phyloP scores from a whole-genome alignment of 139 green algal genomes.

The Chlamydomonas schloesseri region DNA sequence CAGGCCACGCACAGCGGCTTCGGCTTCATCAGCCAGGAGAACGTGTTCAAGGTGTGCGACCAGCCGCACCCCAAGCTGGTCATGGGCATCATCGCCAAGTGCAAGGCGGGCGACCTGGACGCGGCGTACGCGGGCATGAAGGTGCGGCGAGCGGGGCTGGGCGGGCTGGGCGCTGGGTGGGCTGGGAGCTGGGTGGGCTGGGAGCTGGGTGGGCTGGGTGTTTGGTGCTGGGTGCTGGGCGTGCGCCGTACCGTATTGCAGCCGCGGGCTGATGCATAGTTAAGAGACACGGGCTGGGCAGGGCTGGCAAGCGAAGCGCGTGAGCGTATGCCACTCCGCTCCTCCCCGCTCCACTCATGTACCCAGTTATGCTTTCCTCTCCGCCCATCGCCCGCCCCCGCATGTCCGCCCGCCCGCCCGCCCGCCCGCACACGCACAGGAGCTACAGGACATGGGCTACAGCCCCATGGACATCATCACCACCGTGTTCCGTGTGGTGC shows the following conservation, averaged over 20 bases:
- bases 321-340: too few relatives aligned
- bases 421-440: slow-evolving; percentile 43
- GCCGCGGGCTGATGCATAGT: too few relatives aligned
- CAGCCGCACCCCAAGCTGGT: slow-evolving; percentile 97
- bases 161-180: too few relatives aligned
- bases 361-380: too few relatives aligned
- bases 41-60: slow-evolving; percentile 98
- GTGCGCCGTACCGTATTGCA: too few relatives aligned
- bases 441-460: slow-evolving; percentile 93
- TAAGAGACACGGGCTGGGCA: too few relatives aligned
- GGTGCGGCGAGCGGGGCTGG: too few relatives aligned
- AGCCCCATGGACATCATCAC: slow-evolving; percentile 94
- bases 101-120: slow-evolving; percentile 80
- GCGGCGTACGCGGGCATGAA: slow-evolving; percentile 85
- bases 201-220: neutral
- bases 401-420: too few relatives aligned
- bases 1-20: slow-evolving; percentile 92
- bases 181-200: too few relatives aligned
- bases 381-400: too few relatives aligned
- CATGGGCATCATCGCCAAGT: slow-evolving; percentile 78
- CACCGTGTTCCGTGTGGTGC: slow-evolving; percentile 90
- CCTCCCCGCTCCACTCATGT: too few relatives aligned
- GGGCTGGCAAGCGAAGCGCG: too few relatives aligned
- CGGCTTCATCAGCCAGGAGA: slow-evolving; percentile 88
- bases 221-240: neutral